These are phyloP conservation scores for Diaporthe citrichinensis DNA, from an alignment of 2,329 filamentous ascomycete genomes.

Conservation along the genomic window DNA sequence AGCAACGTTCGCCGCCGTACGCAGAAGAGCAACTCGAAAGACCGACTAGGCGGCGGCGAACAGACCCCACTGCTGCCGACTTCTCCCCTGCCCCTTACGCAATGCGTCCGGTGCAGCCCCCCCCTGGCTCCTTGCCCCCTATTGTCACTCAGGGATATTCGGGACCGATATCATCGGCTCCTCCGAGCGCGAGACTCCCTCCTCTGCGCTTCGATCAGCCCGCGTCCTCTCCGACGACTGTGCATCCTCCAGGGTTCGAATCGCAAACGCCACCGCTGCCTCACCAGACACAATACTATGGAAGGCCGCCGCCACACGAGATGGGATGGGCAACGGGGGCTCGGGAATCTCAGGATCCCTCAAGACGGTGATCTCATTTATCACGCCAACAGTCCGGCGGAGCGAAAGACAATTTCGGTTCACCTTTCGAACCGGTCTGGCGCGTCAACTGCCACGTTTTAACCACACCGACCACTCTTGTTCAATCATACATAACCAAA, in stretches of 20 bases:
- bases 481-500: slow-evolving; percentile 3
- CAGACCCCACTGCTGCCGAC: slow-evolving; percentile 51
- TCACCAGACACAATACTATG: slow-evolving; percentile 44
- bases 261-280: slow-evolving; percentile 33
- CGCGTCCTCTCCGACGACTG: slow-evolving; percentile 47
- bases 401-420: background rate
- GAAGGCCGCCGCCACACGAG: slow-evolving; percentile 52
- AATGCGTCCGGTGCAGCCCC: slow-evolving; percentile 49
- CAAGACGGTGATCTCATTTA: slow-evolving; percentile 12
- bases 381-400: background rate
- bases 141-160: slow-evolving; percentile 47
- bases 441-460: background rate
- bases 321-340: slow-evolving; percentile 55
- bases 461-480: background rate
- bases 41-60: slow-evolving; percentile 61
- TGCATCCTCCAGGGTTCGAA: slow-evolving; percentile 36
- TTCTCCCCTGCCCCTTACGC: slow-evolving; percentile 57
- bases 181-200: slow-evolving; percentile 61
- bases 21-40: slow-evolving; percentile 57
- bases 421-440: background rate
- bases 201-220: slow-evolving; percentile 63
- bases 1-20: slow-evolving; percentile 44
- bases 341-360: slow-evolving; percentile 39
- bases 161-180: slow-evolving; percentile 37
- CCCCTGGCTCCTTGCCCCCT: slow-evolving; percentile 57